These are phyloP conservation scores for Brasenia schreberi DNA, from an alignment of 164 flowering plant genomes.

Conservation along the genomic window DNA sequence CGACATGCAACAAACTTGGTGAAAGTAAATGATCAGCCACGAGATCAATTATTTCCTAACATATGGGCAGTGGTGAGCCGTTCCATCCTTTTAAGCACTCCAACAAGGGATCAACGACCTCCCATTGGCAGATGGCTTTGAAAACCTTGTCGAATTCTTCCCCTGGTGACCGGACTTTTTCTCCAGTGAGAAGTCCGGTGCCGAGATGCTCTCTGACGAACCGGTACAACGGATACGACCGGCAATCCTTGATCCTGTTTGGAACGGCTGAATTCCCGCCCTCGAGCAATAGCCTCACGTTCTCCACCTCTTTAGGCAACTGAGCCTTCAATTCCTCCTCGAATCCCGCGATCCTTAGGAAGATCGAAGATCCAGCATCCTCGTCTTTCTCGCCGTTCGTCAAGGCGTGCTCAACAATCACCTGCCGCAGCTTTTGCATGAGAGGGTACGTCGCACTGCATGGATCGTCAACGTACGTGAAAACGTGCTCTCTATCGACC, in stretches of 20 bases:
- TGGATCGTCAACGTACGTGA: conserved; percentile 33
- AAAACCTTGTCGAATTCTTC: conserved; percentile 36
- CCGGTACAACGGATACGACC: conserved; percentile 30
- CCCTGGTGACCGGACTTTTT: conserved; percentile 21
- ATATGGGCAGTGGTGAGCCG: conserved; percentile 14
- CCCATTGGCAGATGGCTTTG: conserved; percentile 25
- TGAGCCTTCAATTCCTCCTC: conserved; percentile 30
- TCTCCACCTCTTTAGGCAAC: conserved; percentile 31
- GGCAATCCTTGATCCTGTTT: conserved; percentile 32
- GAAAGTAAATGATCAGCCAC: too few relatives aligned
- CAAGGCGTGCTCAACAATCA: conserved; percentile 29
- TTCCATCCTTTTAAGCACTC: conserved; percentile 31
- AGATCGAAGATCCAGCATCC: conserved; percentile 15
- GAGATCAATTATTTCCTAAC: not conserved
- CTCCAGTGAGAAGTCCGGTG: conserved; percentile 23
- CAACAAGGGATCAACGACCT: conserved; percentile 29
- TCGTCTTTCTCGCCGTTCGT: conserved; percentile 11
- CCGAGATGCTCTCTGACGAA: conserved; percentile 24
- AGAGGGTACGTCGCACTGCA: conserved; percentile 23
- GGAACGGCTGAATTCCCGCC: conserved; percentile 15
- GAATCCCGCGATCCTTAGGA: conserved; percentile 21
- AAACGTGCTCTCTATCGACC: conserved; percentile 24
- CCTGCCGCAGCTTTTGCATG: conserved; percentile 35
- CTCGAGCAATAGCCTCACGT: conserved; percentile 11
- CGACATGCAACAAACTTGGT: too few relatives aligned